Conservation (phyloP, 1,284 basidiomycete genomes). For the Ceratorhiza oryzae-sativae region DNA sequence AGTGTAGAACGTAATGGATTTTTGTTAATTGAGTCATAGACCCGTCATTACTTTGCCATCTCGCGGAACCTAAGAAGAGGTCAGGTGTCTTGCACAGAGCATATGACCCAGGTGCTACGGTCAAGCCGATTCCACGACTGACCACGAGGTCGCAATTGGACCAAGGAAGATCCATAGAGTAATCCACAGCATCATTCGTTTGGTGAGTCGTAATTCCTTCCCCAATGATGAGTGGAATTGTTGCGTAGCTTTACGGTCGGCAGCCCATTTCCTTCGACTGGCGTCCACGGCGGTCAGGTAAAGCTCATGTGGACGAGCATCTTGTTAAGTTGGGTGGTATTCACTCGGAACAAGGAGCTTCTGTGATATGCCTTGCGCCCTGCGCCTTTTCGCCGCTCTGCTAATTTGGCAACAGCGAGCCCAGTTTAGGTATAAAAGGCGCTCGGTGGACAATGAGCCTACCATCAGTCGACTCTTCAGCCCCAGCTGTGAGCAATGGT, state of each 20-base stretch:
- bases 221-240: not conserved
- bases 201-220: too few species aligned
- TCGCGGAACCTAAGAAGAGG: too few species aligned
- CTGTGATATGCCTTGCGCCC: slow-evolving; percentile 7
- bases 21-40: too few species aligned
- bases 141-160: too few species aligned
- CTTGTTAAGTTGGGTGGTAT: not conserved
- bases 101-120: too few species aligned
- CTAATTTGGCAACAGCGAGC: not conserved
- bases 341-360: not conserved
- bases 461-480: not conserved
- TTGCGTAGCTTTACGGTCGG: not conserved
- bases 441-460: not conserved
- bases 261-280: not conserved
- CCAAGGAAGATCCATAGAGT: too few species aligned
- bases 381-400: not conserved
- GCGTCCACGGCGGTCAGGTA: not conserved
- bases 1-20: too few species aligned
- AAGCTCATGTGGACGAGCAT: not conserved
- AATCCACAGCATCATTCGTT: too few species aligned
- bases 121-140: too few species aligned
- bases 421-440: not conserved
- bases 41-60: too few species aligned
- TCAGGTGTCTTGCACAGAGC: too few species aligned
- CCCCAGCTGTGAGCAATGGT: not conserved